phyloP scores from a whole-genome alignment of 108 stramenopile genomes.

The Licmophora abbreviata region DNA sequence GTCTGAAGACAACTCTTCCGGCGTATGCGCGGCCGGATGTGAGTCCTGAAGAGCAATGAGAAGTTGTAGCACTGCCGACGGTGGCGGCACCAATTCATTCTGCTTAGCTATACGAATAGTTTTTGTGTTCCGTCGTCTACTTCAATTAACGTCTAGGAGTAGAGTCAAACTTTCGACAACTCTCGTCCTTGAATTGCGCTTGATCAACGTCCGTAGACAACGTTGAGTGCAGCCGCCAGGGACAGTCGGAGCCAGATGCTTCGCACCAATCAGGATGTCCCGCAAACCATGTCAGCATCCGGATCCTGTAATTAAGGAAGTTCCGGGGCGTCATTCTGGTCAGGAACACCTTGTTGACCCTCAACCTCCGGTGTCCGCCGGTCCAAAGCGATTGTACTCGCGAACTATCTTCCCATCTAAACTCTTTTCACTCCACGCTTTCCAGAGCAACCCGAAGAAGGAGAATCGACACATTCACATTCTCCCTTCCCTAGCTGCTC shows the following conservation, averaged over 20 bases:
- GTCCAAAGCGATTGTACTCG: background rate
- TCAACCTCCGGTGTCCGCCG: background rate
- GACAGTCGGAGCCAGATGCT: too few relatives aligned
- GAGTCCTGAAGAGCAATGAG: too few relatives aligned
- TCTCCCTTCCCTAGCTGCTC: background rate
- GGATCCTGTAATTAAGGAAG: background rate
- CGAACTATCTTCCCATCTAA: background rate
- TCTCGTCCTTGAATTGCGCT: too few relatives aligned
- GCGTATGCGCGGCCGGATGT: slow-evolving; percentile 12
- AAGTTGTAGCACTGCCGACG: too few relatives aligned
- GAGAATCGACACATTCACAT: background rate
- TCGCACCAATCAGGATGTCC: too few relatives aligned
- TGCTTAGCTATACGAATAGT: too few relatives aligned
- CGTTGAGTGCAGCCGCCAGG: too few relatives aligned
- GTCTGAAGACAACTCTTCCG: slow-evolving; percentile 47
- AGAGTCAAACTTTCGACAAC: too few relatives aligned
- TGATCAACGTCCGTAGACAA: too few relatives aligned
- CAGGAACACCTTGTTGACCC: background rate
- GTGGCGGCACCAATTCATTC: too few relatives aligned
- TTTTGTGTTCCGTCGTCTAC: too few relatives aligned
- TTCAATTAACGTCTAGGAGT: too few relatives aligned
- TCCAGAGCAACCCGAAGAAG: background rate
- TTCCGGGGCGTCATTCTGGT: slow-evolving; percentile 4
- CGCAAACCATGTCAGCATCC: slow-evolving; percentile 1
- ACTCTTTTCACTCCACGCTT: background rate